Evolutionary conservation across 73 alveolate genomes (phyloP).

Genomic region (Paramecium sexaurelia): DNA sequence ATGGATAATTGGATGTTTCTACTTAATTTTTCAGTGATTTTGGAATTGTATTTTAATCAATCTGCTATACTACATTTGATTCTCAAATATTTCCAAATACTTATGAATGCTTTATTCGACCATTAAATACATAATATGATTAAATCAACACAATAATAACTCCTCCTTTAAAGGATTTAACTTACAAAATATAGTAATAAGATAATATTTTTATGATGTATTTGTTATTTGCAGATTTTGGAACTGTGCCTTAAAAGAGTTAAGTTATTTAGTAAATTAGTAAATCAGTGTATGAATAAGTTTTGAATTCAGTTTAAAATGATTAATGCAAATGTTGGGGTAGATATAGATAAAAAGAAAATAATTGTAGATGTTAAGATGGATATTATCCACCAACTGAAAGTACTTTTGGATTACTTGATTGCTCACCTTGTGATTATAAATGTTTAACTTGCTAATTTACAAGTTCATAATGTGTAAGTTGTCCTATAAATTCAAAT

Average conservation of each 20-base stretch:
- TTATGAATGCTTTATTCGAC: neutral
- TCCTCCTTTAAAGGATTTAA: neutral
- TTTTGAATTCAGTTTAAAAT: neutral
- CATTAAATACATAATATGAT: neutral
- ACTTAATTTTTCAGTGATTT: neutral
- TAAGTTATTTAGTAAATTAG: neutral
- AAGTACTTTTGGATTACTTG: neutral
- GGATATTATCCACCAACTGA: conserved; percentile 32
- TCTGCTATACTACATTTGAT: neutral
- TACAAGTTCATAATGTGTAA: neutral
- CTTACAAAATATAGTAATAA: neutral
- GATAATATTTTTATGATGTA: neutral
- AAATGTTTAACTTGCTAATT: neutral
- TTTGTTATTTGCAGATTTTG: neutral
- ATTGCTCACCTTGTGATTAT: neutral
- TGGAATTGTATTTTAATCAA: neutral
- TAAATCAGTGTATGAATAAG: neutral
- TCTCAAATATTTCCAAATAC: neutral
- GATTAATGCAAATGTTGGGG: conserved; percentile 14
- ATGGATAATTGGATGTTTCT: neutral
- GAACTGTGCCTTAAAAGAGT: neutral
- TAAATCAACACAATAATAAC: neutral
- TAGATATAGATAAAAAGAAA: neutral
- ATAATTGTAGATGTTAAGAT: neutral
- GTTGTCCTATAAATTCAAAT: neutral